phyloP scores from a whole-genome alignment of 345 rosid species.

The Citrus trifoliata region DNA sequence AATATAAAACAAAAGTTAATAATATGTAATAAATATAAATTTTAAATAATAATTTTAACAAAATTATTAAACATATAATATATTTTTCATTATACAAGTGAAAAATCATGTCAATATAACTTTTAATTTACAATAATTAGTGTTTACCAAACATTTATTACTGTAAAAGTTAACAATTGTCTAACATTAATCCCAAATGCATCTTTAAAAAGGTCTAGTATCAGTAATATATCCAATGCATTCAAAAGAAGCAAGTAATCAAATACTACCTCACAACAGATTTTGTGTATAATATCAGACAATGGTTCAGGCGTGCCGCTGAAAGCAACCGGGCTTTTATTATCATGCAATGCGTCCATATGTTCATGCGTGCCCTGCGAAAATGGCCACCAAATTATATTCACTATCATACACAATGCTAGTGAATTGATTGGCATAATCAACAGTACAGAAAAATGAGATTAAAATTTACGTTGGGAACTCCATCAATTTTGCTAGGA shows the following conservation, averaged over 20 bases:
- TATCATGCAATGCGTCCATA: conserved; percentile 17
- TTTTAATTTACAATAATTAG: fast-evolving
- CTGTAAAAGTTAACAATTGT: fast-evolving
- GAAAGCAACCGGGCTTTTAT: neutral
- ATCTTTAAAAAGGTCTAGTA: neutral
- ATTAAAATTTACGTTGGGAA: conserved; percentile 21
- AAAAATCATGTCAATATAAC: no score
- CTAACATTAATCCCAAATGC: no score
- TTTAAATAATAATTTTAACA: no score
- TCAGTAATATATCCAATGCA: neutral
- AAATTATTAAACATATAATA: no score
- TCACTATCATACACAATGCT: neutral
- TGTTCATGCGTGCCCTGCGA: conserved; percentile 24
- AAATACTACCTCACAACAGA: conserved; percentile 41
- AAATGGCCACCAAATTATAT: neutral
- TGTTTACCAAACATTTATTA: no score
- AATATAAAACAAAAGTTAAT: fast-evolving
- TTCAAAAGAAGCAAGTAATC: neutral
- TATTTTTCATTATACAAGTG: fast-evolving
- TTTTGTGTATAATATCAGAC: conserved; percentile 29
- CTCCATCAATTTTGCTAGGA: conserved; percentile 23
- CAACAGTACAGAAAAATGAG: neutral
- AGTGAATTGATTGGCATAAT: neutral
- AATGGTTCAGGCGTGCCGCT: conserved; percentile 32
- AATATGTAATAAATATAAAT: no score